These are phyloP conservation scores for Mallotus japonicus DNA, from an alignment of 441 rosid species.

Conservation along the genomic window DNA sequence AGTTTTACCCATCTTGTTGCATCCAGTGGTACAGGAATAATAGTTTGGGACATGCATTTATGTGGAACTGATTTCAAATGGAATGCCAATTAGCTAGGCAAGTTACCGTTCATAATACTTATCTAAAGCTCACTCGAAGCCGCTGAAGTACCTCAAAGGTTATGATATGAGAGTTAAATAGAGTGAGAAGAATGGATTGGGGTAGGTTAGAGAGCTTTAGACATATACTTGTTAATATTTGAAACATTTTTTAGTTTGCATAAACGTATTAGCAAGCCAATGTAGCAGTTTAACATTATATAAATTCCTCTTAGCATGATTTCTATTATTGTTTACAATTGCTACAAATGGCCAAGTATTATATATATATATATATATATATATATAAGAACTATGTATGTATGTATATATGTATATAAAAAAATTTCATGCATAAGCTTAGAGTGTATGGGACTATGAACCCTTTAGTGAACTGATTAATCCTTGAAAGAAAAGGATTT, in stretches of 20 bases:
- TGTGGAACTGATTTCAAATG: not conserved
- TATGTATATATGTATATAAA: no score
- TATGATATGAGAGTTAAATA: not conserved
- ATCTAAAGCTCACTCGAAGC: not conserved
- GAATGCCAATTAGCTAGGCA: no score
- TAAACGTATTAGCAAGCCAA: not conserved
- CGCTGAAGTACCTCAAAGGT: not conserved
- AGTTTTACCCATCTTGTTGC: not conserved
- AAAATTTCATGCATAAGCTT: no score
- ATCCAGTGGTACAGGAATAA: not conserved
- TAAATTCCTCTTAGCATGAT: no score
- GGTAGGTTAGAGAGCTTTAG: no score
- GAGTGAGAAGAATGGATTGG: not conserved
- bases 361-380: rapidly evolving
- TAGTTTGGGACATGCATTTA: not conserved
- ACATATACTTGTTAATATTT: not conserved
- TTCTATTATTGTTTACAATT: no score
- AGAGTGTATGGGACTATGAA: no score
- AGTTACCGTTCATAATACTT: no score
- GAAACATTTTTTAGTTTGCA: not conserved
- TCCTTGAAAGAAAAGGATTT: not conserved
- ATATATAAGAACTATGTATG: no score
- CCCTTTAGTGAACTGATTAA: not conserved
- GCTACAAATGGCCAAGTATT: no score
- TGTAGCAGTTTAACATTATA: not conserved